phyloP scores from a whole-genome alignment of 2,329 filamentous ascomycete species.

The Eutypella sp. region DNA sequence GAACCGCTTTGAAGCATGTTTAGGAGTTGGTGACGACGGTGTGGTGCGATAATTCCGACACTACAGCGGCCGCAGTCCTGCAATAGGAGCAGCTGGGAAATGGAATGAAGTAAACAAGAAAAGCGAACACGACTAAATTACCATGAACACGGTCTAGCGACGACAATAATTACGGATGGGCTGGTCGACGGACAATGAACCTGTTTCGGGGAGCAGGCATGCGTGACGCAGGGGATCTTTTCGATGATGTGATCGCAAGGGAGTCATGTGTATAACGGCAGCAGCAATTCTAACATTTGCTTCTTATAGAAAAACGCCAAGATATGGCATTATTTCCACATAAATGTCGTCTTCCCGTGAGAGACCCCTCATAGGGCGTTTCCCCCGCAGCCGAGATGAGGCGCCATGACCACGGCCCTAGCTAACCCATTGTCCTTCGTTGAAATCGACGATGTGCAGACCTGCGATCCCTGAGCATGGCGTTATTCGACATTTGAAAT shows the following conservation, averaged over 20 bases:
- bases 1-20: too few species aligned
- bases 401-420: neutral
- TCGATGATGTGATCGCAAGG: neutral
- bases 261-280: neutral
- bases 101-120: too few species aligned
- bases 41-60: too few species aligned
- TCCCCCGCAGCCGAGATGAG: constrained; percentile 15
- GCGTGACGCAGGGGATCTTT: neutral
- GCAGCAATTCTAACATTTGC: constrained; percentile 2
- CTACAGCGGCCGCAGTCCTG: too few species aligned
- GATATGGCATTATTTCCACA: constrained; percentile 27
- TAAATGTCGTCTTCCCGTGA: constrained; percentile 20
- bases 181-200: neutral
- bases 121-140: too few species aligned
- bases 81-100: too few species aligned
- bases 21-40: too few species aligned
- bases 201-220: neutral
- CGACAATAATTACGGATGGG: too few species aligned
- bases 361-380: constrained; percentile 14
- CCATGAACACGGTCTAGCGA: too few species aligned
- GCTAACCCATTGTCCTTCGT: too few species aligned
- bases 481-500: neutral
- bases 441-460: neutral
- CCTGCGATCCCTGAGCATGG: neutral
- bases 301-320: constrained; percentile 16